These are phyloP conservation scores for Neofusicoccum umdonicola DNA, from an alignment of 2,329 filamentous ascomycete genomes.

Conservation along the genomic window DNA sequence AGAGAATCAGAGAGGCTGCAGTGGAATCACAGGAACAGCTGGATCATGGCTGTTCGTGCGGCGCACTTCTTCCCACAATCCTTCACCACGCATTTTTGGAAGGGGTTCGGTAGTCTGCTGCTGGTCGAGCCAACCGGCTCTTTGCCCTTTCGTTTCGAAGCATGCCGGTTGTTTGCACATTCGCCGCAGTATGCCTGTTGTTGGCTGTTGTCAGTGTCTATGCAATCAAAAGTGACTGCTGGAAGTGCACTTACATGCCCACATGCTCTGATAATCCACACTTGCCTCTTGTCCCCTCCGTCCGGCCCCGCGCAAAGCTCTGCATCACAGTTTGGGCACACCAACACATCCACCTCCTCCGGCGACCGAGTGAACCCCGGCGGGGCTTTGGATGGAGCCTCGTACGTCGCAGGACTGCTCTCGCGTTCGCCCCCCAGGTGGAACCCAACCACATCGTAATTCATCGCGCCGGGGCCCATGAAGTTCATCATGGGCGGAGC, in stretches of 20 bases:
- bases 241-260: slow-evolving; percentile 69
- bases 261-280: slow-evolving; percentile 88
- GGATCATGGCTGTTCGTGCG: slow-evolving; percentile 37
- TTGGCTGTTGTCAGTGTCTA: slow-evolving; percentile 13
- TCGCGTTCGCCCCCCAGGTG: slow-evolving; percentile 36
- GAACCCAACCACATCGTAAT: slow-evolving; percentile 47
- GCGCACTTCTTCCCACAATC: slow-evolving; percentile 40
- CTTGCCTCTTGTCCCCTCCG: slow-evolving; percentile 67
- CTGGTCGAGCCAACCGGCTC: slow-evolving; percentile 26
- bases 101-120: slow-evolving; percentile 31
- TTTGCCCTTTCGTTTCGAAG: slow-evolving; percentile 38
- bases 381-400: slow-evolving; percentile 62
- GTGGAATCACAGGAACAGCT: slow-evolving; percentile 37
- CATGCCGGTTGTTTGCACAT: slow-evolving; percentile 44
- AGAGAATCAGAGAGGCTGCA: not conserved
- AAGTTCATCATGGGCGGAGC: not conserved
- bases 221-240: not conserved
- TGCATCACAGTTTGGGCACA: slow-evolving; percentile 83
- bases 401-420: slow-evolving; percentile 51
- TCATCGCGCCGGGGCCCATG: slow-evolving; percentile 21
- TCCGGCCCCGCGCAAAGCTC: slow-evolving; percentile 75
- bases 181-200: slow-evolving; percentile 53
- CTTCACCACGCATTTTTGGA: slow-evolving; percentile 47
- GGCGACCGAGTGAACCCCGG: slow-evolving; percentile 81
- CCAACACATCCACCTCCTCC: slow-evolving; percentile 66